Evolutionary conservation across 345 rosid species (phyloP), one percentile per base, ranked within the genome.

Genomic region (Salix koriyanagi): DNA sequence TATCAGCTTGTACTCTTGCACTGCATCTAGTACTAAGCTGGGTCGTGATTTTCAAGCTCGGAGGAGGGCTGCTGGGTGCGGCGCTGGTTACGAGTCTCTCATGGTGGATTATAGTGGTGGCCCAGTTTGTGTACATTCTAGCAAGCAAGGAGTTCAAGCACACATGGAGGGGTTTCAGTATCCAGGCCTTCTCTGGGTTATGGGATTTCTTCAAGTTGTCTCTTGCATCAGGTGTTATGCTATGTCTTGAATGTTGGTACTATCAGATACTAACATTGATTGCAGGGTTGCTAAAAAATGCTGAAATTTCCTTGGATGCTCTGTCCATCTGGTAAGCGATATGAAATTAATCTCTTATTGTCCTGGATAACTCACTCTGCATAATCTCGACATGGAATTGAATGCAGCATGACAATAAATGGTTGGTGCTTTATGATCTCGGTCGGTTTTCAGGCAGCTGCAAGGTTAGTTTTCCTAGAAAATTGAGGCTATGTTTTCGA

Each of bases 161-260:
- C 12, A 76, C 83, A 3, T 81, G 83, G 83, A 19, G 0, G 4
- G 83, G 83, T 8, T 73, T 81, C 28, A 76, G 61, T 14, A 3
- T 50, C 34, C 42, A 68, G 61, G 80, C 83, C 6, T 81, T 81
- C 23, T 67, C 50, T 25, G 80, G 80, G 16, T 39, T 81, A 3
- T 54, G 79, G 73, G 42, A 61, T 15, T 80, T 80, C 62, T 71
- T 76, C n/a, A 80, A 76, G 58, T 36, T 81, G 71, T 81, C 83
- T 4, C 69, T 65, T 19, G 83, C 83, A 7, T 80, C 83, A 1
- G 83, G 74, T 6, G 79, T 80, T 8, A 80, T 80, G 83, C 36
- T 80, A 18, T 76, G 77, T 36, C 67, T 81, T 26, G 83, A 81
- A 67, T 23, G 44, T 67, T 81, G 83, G 83, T 81, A 81, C 66